Base-by-base conservation (phyloP, 371 early-diverging fungal genomes). In the Mortierella sp. region DNA sequence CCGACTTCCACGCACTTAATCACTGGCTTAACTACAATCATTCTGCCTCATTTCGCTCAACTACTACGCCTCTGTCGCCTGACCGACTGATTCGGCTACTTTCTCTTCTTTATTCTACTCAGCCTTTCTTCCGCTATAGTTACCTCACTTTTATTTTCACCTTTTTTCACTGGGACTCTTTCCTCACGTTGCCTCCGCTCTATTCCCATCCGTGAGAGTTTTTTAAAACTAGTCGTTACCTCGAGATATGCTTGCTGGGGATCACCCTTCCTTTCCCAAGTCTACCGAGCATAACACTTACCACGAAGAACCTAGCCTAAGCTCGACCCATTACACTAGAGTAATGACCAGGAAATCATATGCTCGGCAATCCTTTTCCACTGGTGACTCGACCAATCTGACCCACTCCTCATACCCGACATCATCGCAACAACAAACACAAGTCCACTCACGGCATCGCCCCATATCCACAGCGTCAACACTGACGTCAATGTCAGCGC, bases 211-310 rank as follows among this genome's bases (percentile, higher is more conserved):
- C 12, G 7, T 12, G 28, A 53, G 7, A 53, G 10, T 9, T 53
- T 19, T 53, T 28, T 28, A 26, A 26, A 26, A 26, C 3, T 28
- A 53, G 53, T 23, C 7, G 5, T 28, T 28, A 13, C 28, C 66
- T 55, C 61, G 47, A 65, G 35, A 40, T 32, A 76, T 76, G 76
- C 67, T 76, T n/a, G 67, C 64, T 28, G 43, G 51, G 32, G 72
- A 76, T 17, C 72, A 22, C 43, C 59, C 71, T 19, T 59, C 62
- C 17, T 35, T 51, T 28, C 61, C 71, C n/a, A 63, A 58, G n/a
- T 22, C 68, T 32, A 63, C 43, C 19, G n/a, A 59, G 6, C 65
- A 70, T 23, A n/a, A 56, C 22, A 70, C 70, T 37, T 70, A 61
- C 58, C 75, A 69, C 65, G 68, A 51, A 1, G 75, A 64, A 19